These are phyloP conservation scores for Hirschioporus abietinus DNA, from an alignment of 768 basidiomycete genomes.

Conservation along the genomic window DNA sequence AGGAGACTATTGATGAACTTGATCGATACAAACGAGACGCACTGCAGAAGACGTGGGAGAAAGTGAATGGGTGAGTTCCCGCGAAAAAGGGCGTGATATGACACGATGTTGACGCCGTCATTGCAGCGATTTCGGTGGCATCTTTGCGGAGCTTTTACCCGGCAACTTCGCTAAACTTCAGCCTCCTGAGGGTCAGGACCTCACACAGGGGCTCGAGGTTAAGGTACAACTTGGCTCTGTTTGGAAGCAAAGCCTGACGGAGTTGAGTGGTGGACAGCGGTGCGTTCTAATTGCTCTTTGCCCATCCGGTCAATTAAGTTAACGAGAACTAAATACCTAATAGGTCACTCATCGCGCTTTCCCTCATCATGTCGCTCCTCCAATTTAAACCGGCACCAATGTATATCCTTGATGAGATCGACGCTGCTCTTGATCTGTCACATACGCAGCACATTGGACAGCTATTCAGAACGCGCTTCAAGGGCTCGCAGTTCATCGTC, in stretches of 20 bases:
- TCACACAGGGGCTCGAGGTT: conserved; percentile 95
- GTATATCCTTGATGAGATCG: conserved; percentile 99
- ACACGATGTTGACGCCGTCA: not conserved
- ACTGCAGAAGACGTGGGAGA: conserved; percentile 91
- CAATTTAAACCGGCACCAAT: conserved; percentile 99
- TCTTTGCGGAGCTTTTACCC: conserved; percentile 92
- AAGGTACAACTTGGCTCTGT: conserved; percentile 92
- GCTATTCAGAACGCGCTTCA: conserved; percentile 95
- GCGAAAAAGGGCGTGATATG: not conserved
- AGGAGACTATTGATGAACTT: conserved; percentile 87
- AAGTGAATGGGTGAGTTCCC: conserved; percentile 75
- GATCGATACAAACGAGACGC: conserved; percentile 94
- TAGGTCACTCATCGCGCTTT: conserved; percentile 95
- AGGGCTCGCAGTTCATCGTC: conserved; percentile 97
- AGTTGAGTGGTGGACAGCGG: conserved; percentile 96
- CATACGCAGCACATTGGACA: conserved; percentile 98
- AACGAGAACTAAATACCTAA: conserved; percentile 1
- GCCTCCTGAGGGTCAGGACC: conserved; percentile 88
- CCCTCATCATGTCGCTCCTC: conserved; percentile 97
- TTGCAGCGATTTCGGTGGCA: conserved; percentile 86
- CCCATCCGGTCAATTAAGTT: conserved; percentile 3
- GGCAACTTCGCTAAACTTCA: conserved; percentile 95
- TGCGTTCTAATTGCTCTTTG: conserved; percentile 29
- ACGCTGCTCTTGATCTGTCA: conserved; percentile 92
- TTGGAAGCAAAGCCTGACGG: conserved; percentile 97